Conservation (phyloP, 352 stramenopile genomes). For the Pythium aristosporum region DNA sequence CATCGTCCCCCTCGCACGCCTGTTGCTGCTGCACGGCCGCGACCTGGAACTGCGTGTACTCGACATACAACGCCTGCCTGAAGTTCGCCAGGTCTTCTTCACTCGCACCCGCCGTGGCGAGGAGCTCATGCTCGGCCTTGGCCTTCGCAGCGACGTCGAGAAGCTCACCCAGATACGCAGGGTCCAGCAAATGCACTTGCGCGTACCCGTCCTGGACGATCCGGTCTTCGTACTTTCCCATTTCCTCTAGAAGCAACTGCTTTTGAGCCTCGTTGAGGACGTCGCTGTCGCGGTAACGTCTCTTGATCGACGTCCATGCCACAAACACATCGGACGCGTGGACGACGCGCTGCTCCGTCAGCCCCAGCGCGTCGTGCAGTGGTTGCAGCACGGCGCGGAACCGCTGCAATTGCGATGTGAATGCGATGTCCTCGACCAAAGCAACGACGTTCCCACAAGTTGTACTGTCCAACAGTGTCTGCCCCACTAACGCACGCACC, state of each 20-base stretch:
- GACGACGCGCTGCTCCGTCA: not conserved
- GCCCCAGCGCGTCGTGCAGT: not conserved
- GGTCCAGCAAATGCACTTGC: constrained; percentile 45
- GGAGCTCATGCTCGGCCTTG: constrained; percentile 34
- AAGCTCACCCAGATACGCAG: constrained; percentile 39
- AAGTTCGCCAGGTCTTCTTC: not conserved
- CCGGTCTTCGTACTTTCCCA: constrained; percentile 27
- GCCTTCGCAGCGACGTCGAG: constrained; percentile 34
- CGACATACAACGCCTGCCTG: constrained; percentile 39
- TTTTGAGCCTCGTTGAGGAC: constrained; percentile 33
- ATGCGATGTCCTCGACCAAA: not conserved
- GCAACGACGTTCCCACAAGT: not conserved
- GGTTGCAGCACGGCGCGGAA: constrained; percentile 4
- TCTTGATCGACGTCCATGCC: constrained; percentile 26
- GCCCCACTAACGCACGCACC: not conserved
- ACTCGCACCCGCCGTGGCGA: constrained; percentile 4
- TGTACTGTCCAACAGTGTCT: not conserved
- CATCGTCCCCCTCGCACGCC: constrained; percentile 25
- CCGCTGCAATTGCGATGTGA: not conserved
- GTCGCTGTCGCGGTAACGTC: constrained; percentile 24
- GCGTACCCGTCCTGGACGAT: constrained; percentile 26
- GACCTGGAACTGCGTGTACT: constrained; percentile 55
- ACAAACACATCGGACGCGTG: constrained; percentile 37
- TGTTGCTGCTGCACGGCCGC: constrained; percentile 32
- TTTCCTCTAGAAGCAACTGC: constrained; percentile 18